A percentile compares a stretch with the other conserved stretches of the same genome.
Conservation (phyloP, 108 stramenopile species). For the Discostella pseudostelligera region DNA sequence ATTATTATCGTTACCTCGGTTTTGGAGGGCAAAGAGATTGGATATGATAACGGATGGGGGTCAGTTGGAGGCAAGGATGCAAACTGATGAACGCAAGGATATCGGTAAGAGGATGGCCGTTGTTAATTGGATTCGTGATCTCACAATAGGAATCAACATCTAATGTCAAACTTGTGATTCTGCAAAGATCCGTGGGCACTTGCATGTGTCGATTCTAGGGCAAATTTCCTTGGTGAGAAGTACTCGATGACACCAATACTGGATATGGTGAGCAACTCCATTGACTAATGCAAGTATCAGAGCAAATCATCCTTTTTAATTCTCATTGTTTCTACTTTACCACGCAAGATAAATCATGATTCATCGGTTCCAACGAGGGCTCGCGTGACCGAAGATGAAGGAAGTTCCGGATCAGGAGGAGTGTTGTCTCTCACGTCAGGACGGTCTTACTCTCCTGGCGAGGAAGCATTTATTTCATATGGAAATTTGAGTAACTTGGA, state of each 20-base stretch:
- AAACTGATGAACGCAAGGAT: constrained; percentile 43
- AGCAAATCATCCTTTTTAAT: too few species aligned
- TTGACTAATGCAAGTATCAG: too few species aligned
- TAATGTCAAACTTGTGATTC: background rate
- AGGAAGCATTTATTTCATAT: constrained; percentile 69
- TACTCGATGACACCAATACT: constrained; percentile 74
- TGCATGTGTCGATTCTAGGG: constrained; percentile 75
- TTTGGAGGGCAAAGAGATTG: constrained; percentile 63
- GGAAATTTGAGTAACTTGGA: constrained; percentile 72
- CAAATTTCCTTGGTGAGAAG: constrained; percentile 64
- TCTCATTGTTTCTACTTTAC: background rate
- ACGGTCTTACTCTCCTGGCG: constrained; percentile 28
- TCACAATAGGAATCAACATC: background rate
- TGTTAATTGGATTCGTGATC: background rate
- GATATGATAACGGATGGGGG: constrained; percentile 64
- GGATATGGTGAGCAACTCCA: constrained; percentile 50
- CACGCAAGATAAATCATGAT: constrained; percentile 59
- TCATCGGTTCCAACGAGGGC: constrained; percentile 48
- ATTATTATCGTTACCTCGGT: constrained; percentile 60
- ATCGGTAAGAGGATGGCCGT: constrained; percentile 27
- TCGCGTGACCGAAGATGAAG: constrained; percentile 35
- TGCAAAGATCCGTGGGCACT: constrained; percentile 64
- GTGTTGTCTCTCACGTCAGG: constrained; percentile 33
- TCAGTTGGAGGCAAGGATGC: constrained; percentile 49
- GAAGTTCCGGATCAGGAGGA: constrained; percentile 34